Conservation (phyloP, 2,329 filamentous ascomycete species). For the Clonostachys sp. region DNA sequence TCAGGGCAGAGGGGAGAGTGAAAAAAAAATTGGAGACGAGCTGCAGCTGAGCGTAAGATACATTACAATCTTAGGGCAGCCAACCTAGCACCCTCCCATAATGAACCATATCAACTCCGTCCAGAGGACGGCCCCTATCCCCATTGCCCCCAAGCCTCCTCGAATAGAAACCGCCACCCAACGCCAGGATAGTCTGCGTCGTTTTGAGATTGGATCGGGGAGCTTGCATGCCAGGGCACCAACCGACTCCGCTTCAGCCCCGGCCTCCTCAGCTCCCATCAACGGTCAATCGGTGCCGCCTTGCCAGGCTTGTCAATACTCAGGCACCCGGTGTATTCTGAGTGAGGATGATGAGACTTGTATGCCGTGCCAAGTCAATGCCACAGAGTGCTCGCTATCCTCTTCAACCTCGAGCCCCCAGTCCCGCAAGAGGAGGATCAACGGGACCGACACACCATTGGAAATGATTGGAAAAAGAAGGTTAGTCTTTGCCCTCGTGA, state of each 20-base stretch:
- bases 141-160: slow-evolving; percentile 59
- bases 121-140: slow-evolving; percentile 59
- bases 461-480: slow-evolving; percentile 64
- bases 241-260: slow-evolving; percentile 36
- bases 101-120: slow-evolving; percentile 51
- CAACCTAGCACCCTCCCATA: slow-evolving; percentile 16
- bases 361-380: slow-evolving; percentile 72
- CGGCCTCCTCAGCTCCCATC: slow-evolving; percentile 29
- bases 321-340: slow-evolving; percentile 73
- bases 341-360: slow-evolving; percentile 71
- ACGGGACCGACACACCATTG: slow-evolving; percentile 52
- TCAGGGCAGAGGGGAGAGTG: too few species aligned
- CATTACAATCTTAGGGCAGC: too few species aligned
- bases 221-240: slow-evolving; percentile 49
- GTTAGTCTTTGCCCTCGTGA: slow-evolving; percentile 40
- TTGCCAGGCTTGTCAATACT: slow-evolving; percentile 70
- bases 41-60: too few species aligned
- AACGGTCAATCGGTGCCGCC: slow-evolving; percentile 41
- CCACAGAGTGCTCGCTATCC: slow-evolving; percentile 73
- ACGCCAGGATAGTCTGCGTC: slow-evolving; percentile 36
- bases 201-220: slow-evolving; percentile 42
- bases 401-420: slow-evolving; percentile 56
- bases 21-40: too few species aligned
- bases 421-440: slow-evolving; percentile 75
- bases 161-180: slow-evolving; percentile 31